These are phyloP conservation scores for Eucalyptus coolabah DNA, from an alignment of 345 rosid species.

Conservation along the genomic window DNA sequence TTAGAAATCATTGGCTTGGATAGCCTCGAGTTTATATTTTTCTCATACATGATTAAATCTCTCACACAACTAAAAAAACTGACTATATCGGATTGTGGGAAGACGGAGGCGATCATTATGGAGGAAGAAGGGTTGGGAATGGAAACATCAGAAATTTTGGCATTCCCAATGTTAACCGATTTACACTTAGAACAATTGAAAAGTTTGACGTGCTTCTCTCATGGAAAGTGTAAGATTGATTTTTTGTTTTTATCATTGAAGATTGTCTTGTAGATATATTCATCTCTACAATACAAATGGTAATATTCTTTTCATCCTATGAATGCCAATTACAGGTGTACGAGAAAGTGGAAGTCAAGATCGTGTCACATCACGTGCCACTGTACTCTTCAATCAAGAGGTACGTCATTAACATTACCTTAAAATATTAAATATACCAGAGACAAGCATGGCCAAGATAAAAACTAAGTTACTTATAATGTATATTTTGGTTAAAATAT, in stretches of 20 bases:
- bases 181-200: rapidly evolving
- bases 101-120: background rate
- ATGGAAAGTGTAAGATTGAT: background rate
- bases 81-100: rapidly evolving
- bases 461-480: too few relatives aligned
- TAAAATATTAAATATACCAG: rapidly evolving
- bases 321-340: background rate
- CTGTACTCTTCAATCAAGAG: background rate
- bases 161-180: too few relatives aligned
- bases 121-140: background rate
- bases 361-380: rapidly evolving
- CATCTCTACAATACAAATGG: background rate
- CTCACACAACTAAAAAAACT: background rate
- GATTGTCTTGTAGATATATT: background rate
- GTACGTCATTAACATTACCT: background rate
- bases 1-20: background rate
- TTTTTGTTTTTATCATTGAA: too few relatives aligned
- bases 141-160: background rate
- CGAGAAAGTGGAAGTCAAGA: background rate
- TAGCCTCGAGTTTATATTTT: background rate
- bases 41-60: background rate
- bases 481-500: background rate
- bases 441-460: background rate
- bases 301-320: background rate
- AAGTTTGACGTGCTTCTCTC: background rate